A percentile compares a stretch with the other conserved stretches of the same genome.
These are phyloP conservation scores for Colletotrichum caudatum DNA, from an alignment of 2,329 filamentous ascomycete genomes.

Conservation along the genomic window DNA sequence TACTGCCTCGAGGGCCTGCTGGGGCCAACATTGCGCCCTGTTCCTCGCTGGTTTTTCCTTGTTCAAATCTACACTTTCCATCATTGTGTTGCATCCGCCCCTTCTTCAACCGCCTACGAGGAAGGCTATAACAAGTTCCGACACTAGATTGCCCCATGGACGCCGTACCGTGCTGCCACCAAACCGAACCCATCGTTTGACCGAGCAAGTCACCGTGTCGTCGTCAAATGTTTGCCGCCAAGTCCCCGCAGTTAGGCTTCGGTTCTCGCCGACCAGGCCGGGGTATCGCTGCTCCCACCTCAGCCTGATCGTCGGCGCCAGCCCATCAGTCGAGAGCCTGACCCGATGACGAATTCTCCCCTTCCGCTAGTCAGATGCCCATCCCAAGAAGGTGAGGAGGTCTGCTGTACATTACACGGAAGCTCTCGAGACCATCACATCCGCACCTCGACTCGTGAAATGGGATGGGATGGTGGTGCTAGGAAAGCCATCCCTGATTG, in stretches of 20 bases:
- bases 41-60: conserved; percentile 15
- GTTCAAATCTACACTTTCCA: conserved; percentile 26
- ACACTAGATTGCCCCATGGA: neutral
- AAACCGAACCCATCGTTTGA: neutral
- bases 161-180: neutral
- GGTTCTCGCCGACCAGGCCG: conserved; percentile 12
- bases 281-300: conserved; percentile 27
- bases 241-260: conserved; percentile 33
- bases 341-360: conserved; percentile 12
- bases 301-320: conserved; percentile 38
- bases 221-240: conserved; percentile 21
- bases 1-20: neutral
- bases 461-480: conserved; percentile 9
- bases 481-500: conserved; percentile 20
- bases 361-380: conserved; percentile 18
- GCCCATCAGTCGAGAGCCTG: conserved; percentile 26
- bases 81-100: conserved; percentile 21
- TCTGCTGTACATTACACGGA: neutral
- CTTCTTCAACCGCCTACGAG: neutral
- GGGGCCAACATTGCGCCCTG: neutral
- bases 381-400: neutral
- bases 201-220: neutral
- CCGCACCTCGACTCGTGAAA: neutral
- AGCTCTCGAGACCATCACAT: neutral
- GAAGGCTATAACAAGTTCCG: neutral